Base-by-base conservation (phyloP, 495 filamentous ascomycete species). In the Acidiella bohemica region DNA sequence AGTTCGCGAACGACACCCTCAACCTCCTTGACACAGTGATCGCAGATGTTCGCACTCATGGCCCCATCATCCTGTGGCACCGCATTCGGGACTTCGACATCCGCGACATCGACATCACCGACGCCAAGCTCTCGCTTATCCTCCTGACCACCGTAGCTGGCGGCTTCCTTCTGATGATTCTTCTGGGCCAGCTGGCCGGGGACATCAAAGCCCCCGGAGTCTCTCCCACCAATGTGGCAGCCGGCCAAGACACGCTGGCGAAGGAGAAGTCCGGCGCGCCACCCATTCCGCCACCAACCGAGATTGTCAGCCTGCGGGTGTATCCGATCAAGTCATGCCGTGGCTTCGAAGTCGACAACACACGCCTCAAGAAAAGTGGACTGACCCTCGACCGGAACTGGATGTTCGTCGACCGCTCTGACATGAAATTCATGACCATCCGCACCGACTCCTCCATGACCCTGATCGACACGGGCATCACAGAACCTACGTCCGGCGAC, bases 281-380 rank as follows among this genome's bases (percentile, higher is more conserved):
- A 7, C 48, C 48, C 7, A 42, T 51, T n/a, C 48, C 48, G 11
- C 48, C 48, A 19, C 42, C 55, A 24, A 61, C 58, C 4, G 41
- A 56, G 23, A 53, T 64, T 27, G 51, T 49, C 5, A 48, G 42
- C 4, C 49, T 64, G 20, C 49, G 53, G 20, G 48, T 62, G 39
- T 59, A 64, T 34, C 61, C 61, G 13, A 57, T 64, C 43, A 64
- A 64, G 40, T 62, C 59, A 6, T 64, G 61, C 36, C 58, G 59
- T 36, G 59, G 61, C 19, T 53, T 64, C 33, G 38, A 42, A 19
- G 46, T 63, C 0, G 35, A 47, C 13, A 35, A 35, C 0, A 48
- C 55, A 5, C 32, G 45, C 5, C 46, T 64, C 3, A 29, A 54
- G 5, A 54, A 54, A 17, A 54, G 53, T 2, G 61, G 61, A n/a